phyloP scores from a whole-genome alignment of 352 stramenopile species.

The Globisporangium okanoganense region DNA sequence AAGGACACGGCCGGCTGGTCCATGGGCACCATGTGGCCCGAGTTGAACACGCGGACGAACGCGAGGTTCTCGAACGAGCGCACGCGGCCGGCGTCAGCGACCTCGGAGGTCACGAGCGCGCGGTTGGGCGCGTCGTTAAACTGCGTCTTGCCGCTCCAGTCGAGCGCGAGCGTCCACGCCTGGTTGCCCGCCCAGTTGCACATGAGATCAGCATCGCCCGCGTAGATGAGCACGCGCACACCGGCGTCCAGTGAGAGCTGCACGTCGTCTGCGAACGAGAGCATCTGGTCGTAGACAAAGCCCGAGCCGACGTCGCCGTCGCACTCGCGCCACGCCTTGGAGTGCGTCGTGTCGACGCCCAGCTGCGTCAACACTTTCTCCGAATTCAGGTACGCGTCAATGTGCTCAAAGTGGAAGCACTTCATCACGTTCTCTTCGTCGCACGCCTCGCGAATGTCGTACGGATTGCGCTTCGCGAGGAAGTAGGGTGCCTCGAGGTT shows the following conservation, averaged over 20 bases:
- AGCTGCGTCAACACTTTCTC: conserved; percentile 31
- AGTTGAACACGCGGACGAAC: conserved; percentile 93
- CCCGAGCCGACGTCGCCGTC: conserved; percentile 89
- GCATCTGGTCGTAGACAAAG: conserved; percentile 93
- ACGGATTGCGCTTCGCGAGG: conserved; percentile 52
- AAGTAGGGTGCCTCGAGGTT: conserved; percentile 50
- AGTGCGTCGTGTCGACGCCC: conserved; percentile 38
- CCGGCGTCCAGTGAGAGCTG: conserved; percentile 74
- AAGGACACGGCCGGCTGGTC: too few species aligned
- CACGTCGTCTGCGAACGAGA: conserved; percentile 87
- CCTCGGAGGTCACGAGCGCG: conserved; percentile 23
- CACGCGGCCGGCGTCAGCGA: conserved; percentile 33
- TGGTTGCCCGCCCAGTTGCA: conserved; percentile 95
- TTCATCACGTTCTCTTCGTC: conserved; percentile 46
- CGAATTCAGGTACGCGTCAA: conserved; percentile 71
- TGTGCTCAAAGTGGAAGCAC: conserved; percentile 67
- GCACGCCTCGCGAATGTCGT: conserved; percentile 69
- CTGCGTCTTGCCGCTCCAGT: conserved; percentile 87
- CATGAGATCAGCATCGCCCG: conserved; percentile 96
- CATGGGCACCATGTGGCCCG: conserved; percentile 93
- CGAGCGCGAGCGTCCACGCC: conserved; percentile 90
- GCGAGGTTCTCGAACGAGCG: conserved; percentile 68
- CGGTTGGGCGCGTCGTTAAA: conserved; percentile 70
- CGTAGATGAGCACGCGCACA: conserved; percentile 92
- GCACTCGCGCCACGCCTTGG: conserved; percentile 86